These are phyloP conservation scores for Colletotrichum costaricense DNA, from an alignment of 2,329 filamentous ascomycete species.

Conservation along the genomic window DNA sequence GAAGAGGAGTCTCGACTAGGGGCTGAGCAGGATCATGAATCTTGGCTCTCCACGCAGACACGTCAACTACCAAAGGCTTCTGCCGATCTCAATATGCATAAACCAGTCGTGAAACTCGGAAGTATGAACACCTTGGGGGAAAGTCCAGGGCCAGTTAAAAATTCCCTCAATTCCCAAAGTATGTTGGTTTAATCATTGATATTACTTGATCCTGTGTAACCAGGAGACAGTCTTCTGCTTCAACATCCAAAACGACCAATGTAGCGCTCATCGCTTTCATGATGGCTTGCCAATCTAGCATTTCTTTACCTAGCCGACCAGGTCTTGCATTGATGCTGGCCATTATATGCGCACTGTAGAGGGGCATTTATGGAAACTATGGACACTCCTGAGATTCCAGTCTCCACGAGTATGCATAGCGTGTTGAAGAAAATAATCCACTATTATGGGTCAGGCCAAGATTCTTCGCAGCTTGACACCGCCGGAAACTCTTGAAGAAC, in stretches of 20 bases:
- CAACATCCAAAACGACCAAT: too few relatives aligned
- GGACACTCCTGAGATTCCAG: not conserved
- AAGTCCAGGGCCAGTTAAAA: not conserved
- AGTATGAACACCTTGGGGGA: not conserved
- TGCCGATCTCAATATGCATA: constrained; percentile 27
- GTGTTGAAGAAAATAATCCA: constrained; percentile 3
- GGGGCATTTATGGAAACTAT: not conserved
- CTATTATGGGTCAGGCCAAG: constrained; percentile 5
- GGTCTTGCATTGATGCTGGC: not conserved
- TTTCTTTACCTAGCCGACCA: not conserved
- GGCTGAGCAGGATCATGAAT: constrained; percentile 5
- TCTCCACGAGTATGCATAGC: not conserved
- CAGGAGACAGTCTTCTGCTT: not conserved
- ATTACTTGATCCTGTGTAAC: not conserved
- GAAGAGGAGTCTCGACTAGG: not conserved
- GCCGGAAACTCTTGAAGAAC: constrained; percentile 1
- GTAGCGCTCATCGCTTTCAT: too few relatives aligned
- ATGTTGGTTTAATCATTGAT: not conserved
- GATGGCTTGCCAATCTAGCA: not conserved
- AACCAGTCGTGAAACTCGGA: constrained; percentile 5
- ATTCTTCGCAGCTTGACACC: constrained; percentile 5
- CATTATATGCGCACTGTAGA: not conserved
- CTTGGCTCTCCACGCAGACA: constrained; percentile 21
- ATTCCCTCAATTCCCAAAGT: not conserved
- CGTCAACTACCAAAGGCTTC: constrained; percentile 11